Evolutionary conservation across 768 basidiomycete genomes (phyloP).

Genomic region (Hebeloma cylindrosporum): DNA sequence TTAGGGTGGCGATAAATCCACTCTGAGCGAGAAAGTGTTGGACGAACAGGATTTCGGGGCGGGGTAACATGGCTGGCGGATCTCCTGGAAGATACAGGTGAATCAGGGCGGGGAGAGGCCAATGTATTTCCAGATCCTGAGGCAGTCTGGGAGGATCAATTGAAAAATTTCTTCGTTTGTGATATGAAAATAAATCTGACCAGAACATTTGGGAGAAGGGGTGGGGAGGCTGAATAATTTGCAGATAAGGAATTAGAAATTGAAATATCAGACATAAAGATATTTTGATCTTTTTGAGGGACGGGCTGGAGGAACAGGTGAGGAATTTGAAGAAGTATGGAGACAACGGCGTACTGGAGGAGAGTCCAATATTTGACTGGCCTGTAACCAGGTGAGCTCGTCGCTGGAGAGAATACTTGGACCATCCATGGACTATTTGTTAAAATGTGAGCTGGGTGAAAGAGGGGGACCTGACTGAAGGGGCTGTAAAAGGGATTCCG

Average conservation of each 20-base stretch:
- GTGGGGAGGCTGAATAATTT: conserved; percentile 6
- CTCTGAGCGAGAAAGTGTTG: conserved; percentile 32
- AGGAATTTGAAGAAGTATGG: neutral
- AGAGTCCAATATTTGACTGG: conserved; percentile 28
- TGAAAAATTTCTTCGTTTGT: neutral
- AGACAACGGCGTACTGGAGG: conserved; percentile 16
- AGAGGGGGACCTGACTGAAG: conserved; percentile 15
- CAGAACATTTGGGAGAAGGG: conserved; percentile 8
- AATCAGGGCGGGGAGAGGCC: no score
- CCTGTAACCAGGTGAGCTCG: conserved; percentile 51
- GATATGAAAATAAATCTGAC: conserved; percentile 7
- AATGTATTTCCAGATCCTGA: no score
- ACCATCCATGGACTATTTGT: conserved; percentile 29
- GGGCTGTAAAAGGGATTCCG: conserved; percentile 19
- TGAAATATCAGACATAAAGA: conserved; percentile 19
- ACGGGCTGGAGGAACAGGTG: conserved; percentile 11
- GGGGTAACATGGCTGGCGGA: conserved; percentile 25
- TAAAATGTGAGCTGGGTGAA: conserved; percentile 17
- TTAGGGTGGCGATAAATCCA: conserved; percentile 51
- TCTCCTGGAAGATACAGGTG: conserved; percentile 18
- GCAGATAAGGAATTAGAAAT: conserved; percentile 9
- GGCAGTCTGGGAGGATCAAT: conserved; percentile 7
- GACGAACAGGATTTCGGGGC: conserved; percentile 14
- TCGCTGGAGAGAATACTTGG: conserved; percentile 39
- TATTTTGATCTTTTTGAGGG: conserved; percentile 18